Evolutionary conservation across 2,329 filamentous ascomycete species (phyloP).

Genomic region (Epichloe uncinata): DNA sequence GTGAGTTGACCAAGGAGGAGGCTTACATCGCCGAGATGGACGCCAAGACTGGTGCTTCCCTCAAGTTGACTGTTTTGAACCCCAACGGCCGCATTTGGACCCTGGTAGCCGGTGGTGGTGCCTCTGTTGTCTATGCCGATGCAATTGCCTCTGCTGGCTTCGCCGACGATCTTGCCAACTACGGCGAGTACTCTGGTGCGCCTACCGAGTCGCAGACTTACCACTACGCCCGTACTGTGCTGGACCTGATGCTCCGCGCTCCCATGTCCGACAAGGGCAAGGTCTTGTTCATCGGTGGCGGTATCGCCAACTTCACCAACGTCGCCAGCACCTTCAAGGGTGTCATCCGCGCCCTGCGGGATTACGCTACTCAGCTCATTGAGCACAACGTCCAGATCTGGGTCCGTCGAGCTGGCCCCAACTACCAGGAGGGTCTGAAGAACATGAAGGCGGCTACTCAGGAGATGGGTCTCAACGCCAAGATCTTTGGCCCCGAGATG

Average conservation of each 20-base stretch:
- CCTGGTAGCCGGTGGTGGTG: slow-evolving; percentile 96
- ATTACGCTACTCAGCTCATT: slow-evolving; percentile 69
- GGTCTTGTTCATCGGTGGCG: slow-evolving; percentile 97
- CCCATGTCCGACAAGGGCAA: slow-evolving; percentile 80
- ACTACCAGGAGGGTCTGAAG: slow-evolving; percentile 99
- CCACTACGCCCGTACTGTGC: slow-evolving; percentile 94
- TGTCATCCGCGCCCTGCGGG: slow-evolving; percentile 90
- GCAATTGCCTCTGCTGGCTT: slow-evolving; percentile 95
- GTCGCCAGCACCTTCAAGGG: slow-evolving; percentile 99
- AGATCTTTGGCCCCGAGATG: slow-evolving; percentile 66
- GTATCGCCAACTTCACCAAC: slow-evolving; percentile 99
- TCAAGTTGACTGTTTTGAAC: slow-evolving; percentile 97
- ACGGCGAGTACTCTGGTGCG: slow-evolving; percentile 98
- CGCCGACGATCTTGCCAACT: slow-evolving; percentile 94
- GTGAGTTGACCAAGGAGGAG: slow-evolving; percentile 97
- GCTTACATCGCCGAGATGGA: slow-evolving; percentile 98
- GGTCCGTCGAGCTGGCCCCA: slow-evolving; percentile 77
- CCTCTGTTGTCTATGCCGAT: slow-evolving; percentile 96
- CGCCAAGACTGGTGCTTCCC: slow-evolving; percentile 96
- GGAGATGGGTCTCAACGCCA: slow-evolving; percentile 68
- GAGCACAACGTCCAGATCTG: slow-evolving; percentile 99
- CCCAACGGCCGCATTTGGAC: slow-evolving; percentile 89
- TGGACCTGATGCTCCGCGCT: slow-evolving; percentile 93
- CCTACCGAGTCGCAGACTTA: slow-evolving; percentile 98
- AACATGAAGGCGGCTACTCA: slow-evolving; percentile 97